Evolutionary conservation across 306 rosid genomes (phyloP).

Genomic region (Inga laurina): DNA sequence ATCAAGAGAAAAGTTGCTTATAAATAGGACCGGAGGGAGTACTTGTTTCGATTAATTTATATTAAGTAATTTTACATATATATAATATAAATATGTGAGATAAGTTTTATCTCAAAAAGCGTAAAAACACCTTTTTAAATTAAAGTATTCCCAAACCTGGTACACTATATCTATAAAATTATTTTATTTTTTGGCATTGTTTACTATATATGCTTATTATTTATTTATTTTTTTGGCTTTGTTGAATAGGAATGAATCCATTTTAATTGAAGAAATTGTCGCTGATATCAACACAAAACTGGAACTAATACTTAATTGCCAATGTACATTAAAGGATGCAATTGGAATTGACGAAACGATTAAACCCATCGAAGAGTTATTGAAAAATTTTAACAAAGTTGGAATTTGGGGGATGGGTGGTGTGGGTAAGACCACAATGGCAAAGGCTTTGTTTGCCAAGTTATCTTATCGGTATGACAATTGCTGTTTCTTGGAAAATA

Average conservation of each 20-base stretch:
- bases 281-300: constrained; percentile 20
- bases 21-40: no score
- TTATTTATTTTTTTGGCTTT: background rate
- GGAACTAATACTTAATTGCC: background rate
- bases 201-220: background rate
- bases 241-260: background rate
- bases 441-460: background rate
- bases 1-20: no score
- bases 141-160: no score
- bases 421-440: no score
- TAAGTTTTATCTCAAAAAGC: no score
- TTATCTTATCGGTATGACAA: background rate
- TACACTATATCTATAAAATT: no score
- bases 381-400: background rate
- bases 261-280: constrained; percentile 12
- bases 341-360: background rate
- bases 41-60: no score
- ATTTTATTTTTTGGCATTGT: background rate
- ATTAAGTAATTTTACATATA: no score
- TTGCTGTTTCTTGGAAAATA: background rate
- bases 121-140: no score
- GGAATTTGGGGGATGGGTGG: no score
- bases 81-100: no score
- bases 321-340: background rate
- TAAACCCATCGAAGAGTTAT: background rate